These are phyloP conservation scores for Pichia ethanolica DNA, from an alignment of 805 yeast genomes.

Conservation along the genomic window DNA sequence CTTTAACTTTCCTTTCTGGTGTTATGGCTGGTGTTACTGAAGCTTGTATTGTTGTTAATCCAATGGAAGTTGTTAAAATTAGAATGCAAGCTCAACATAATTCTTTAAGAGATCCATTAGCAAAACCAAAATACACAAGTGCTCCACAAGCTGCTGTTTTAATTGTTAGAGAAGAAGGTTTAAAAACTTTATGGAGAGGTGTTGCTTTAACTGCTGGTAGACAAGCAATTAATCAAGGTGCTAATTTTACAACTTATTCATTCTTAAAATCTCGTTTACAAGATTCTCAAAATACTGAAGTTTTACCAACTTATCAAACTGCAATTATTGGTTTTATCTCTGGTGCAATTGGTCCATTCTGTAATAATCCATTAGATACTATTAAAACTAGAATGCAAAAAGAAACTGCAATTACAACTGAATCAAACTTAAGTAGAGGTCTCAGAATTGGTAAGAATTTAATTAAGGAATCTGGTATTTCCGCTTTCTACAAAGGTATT, in stretches of 20 bases:
- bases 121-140: conserved; percentile 76
- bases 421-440: conserved; percentile 70
- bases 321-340: conserved; percentile 83
- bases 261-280: conserved; percentile 67
- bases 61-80: conserved; percentile 96
- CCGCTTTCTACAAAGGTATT: conserved; percentile 91
- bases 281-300: conserved; percentile 46
- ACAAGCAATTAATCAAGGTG: conserved; percentile 98
- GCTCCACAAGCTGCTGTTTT: conserved; percentile 87
- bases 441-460: conserved; percentile 72
- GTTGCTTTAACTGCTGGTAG: conserved; percentile 94
- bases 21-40: conserved; percentile 97
- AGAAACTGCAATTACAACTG: conserved; percentile 59
- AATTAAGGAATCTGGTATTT: conserved; percentile 81
- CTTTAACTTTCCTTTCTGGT: conserved; percentile 81
- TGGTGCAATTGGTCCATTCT: conserved; percentile 96
- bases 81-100: conserved; percentile 95
- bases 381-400: conserved; percentile 95
- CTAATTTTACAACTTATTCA: conserved; percentile 92
- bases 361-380: conserved; percentile 96
- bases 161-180: conserved; percentile 86
- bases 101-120: conserved; percentile 74
- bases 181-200: conserved; percentile 84
- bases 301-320: conserved; percentile 90
- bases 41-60: conserved; percentile 90